Percentiles rank a stretch among this genome's conserved stretches.
Conservation (phyloP, 441 rosid genomes). For the Populus tomentosa region DNA sequence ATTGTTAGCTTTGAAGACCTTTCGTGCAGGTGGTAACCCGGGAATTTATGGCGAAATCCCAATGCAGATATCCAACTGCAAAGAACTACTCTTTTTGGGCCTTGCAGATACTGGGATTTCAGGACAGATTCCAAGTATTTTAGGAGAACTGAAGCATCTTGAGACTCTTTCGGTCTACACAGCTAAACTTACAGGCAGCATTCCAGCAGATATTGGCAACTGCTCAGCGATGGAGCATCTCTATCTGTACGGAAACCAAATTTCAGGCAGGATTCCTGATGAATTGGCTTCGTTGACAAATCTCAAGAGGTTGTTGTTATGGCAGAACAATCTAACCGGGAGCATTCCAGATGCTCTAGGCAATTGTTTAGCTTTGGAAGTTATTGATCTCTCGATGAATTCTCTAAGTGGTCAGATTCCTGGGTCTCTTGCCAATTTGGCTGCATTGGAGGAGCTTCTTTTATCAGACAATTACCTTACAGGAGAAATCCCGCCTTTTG, state of each 20-base stretch:
- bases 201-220: slow-evolving; percentile 54
- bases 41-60: slow-evolving; percentile 60
- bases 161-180: slow-evolving; percentile 59
- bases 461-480: slow-evolving; percentile 54
- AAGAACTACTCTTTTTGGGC: slow-evolving; percentile 39
- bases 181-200: slow-evolving; percentile 50
- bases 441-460: slow-evolving; percentile 53
- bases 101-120: slow-evolving; percentile 68
- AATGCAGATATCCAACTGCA: slow-evolving; percentile 54
- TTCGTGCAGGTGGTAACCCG: slow-evolving; percentile 64
- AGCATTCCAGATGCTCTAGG: slow-evolving; percentile 47
- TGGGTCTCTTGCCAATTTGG: slow-evolving; percentile 33
- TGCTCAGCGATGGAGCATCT: slow-evolving; percentile 53
- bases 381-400: slow-evolving; percentile 67
- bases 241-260: slow-evolving; percentile 55
- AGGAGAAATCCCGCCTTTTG: slow-evolving; percentile 41
- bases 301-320: slow-evolving; percentile 48
- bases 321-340: slow-evolving; percentile 62
- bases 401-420: slow-evolving; percentile 49
- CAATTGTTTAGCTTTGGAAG: slow-evolving; percentile 41
- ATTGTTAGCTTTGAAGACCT: slow-evolving; percentile 37
- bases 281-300: slow-evolving; percentile 44
- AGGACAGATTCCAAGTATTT: slow-evolving; percentile 46
- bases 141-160: slow-evolving; percentile 57
- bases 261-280: slow-evolving; percentile 52